A percentile compares a stretch with the other conserved stretches of the same genome.
These are phyloP conservation scores for Arthrobotrys sinensis DNA, from an alignment of 2,329 filamentous ascomycete species.

Conservation along the genomic window DNA sequence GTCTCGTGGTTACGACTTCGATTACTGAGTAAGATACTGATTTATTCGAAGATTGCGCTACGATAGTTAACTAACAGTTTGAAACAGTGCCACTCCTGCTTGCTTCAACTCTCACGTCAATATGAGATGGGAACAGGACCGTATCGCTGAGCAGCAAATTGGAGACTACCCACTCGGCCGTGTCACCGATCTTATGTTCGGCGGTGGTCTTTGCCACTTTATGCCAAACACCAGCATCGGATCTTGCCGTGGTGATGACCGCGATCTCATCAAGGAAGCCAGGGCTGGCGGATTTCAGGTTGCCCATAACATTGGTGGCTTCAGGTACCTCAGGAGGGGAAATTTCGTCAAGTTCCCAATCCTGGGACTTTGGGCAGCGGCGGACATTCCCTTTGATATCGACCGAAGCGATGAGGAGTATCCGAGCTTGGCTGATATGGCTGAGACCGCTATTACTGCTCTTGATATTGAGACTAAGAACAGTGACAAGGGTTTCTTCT, in stretches of 20 bases:
- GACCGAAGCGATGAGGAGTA: slow-evolving; percentile 87
- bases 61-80: slow-evolving; percentile 27
- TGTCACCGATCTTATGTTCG: slow-evolving; percentile 91
- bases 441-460: slow-evolving; percentile 82
- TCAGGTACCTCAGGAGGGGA: slow-evolving; percentile 80
- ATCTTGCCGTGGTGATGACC: slow-evolving; percentile 85
- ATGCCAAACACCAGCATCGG: slow-evolving; percentile 83
- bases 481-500: slow-evolving; percentile 93
- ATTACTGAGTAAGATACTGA: slow-evolving; percentile 78
- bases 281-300: slow-evolving; percentile 85
- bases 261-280: slow-evolving; percentile 82
- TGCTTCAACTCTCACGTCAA: slow-evolving; percentile 94
- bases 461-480: slow-evolving; percentile 85
- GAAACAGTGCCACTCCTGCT: slow-evolving; percentile 81
- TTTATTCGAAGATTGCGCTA: neutral
- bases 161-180: slow-evolving; percentile 89
- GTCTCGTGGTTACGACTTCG: slow-evolving; percentile 92
- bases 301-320: slow-evolving; percentile 78
- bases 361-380: slow-evolving; percentile 85
- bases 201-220: slow-evolving; percentile 94
- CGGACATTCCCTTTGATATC: slow-evolving; percentile 92
- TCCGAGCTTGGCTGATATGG: slow-evolving; percentile 93
- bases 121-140: slow-evolving; percentile 83
- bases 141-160: slow-evolving; percentile 92
- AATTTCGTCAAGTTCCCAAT: slow-evolving; percentile 81